phyloP scores from a whole-genome alignment of 441 rosid genomes.

The Gossypium lobatum region DNA sequence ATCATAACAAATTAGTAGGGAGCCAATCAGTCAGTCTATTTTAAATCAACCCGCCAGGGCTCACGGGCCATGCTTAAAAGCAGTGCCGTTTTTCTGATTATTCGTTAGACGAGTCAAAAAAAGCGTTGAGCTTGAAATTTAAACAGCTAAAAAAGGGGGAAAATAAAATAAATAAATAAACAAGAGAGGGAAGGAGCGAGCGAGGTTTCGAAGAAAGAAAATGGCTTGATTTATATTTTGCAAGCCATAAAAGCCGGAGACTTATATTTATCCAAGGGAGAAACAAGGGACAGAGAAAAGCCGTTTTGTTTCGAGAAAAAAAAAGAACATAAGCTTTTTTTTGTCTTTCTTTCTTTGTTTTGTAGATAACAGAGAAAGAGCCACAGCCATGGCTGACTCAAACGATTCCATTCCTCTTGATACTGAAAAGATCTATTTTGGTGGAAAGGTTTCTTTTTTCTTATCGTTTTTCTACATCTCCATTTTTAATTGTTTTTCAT shows the following conservation, averaged over 20 bases:
- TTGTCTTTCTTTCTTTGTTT: constrained; percentile 13
- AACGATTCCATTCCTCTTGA: constrained; percentile 55
- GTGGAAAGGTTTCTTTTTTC: constrained; percentile 53
- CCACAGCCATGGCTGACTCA: constrained; percentile 57
- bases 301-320: background rate
- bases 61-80: no score
- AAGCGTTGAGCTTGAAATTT: no score
- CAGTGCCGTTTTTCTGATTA: no score
- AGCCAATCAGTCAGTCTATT: no score
- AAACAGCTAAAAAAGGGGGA: background rate
- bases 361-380: constrained; percentile 21
- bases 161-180: background rate
- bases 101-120: no score
- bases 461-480: background rate
- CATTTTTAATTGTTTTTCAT: background rate
- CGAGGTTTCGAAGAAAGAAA: constrained; percentile 13
- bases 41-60: no score
- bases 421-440: constrained; percentile 76
- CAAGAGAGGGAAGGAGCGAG: background rate
- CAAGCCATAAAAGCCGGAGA: constrained; percentile 16
- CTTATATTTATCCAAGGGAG: background rate
- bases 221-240: constrained; percentile 25
- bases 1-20: no score
- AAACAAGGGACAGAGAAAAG: background rate
- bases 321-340: background rate